Conservation (phyloP, 148 eudicot species). For the Vaccinium darrowii region DNA sequence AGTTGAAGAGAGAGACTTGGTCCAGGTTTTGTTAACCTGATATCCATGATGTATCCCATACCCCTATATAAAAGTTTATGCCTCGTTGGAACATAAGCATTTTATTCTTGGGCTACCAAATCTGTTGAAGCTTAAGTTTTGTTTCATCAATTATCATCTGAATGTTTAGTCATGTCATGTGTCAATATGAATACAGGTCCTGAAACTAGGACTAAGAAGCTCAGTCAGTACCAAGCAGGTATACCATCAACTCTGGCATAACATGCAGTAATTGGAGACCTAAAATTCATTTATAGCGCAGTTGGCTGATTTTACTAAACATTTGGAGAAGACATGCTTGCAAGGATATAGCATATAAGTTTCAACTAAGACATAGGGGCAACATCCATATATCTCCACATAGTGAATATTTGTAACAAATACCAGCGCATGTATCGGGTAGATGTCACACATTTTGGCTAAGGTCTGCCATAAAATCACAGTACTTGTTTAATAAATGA, state of each 20-base stretch:
- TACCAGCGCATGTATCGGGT: neutral
- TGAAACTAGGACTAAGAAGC: slow-evolving; percentile 24
- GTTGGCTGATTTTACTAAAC: neutral
- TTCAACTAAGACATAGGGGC: neutral
- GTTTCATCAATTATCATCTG: neutral
- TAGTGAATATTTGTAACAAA: neutral
- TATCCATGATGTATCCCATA: neutral
- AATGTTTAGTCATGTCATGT: slow-evolving; percentile 32
- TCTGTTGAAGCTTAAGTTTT: neutral
- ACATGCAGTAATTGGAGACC: neutral
- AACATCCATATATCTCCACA: neutral
- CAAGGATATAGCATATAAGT: neutral
- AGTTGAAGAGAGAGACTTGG: neutral
- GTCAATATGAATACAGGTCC: slow-evolving; percentile 30
- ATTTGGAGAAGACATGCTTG: neutral
- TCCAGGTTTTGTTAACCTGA: neutral
- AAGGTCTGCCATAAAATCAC: neutral
- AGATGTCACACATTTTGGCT: neutral
- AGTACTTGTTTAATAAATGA: neutral
- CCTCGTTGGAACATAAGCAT: neutral
- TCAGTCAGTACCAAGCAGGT: slow-evolving; percentile 33
- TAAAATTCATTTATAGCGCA: neutral
- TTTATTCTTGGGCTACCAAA: neutral
- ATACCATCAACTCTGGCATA: neutral
- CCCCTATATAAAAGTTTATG: neutral